phyloP scores from a whole-genome alignment of 768 basidiomycete genomes.

The Xerocomellus intermedius region DNA sequence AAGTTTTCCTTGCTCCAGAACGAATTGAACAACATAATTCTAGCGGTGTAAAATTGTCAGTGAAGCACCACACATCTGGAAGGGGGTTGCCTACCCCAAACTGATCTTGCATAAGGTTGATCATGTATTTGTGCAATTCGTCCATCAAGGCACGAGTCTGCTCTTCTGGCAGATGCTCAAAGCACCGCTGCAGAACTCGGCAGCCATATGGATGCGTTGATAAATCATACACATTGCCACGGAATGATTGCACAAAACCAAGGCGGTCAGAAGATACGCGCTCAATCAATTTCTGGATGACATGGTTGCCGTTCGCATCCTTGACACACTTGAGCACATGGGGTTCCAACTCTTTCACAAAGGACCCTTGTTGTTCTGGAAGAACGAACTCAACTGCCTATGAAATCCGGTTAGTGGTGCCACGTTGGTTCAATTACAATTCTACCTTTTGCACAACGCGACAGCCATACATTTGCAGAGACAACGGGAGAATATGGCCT shows the following conservation, averaged over 20 bases:
- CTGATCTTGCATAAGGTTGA: constrained; percentile 82
- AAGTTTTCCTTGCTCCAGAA: constrained; percentile 76
- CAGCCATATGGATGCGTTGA: constrained; percentile 92
- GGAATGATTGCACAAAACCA: constrained; percentile 71
- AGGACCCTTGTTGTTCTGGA: constrained; percentile 70
- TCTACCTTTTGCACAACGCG: constrained; percentile 89
- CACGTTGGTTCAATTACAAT: background rate
- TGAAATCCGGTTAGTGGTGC: constrained; percentile 7
- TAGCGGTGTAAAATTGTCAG: constrained; percentile 30
- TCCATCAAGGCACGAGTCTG: constrained; percentile 73
- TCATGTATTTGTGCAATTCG: constrained; percentile 72
- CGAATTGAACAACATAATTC: constrained; percentile 96
- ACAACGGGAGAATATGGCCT: constrained; percentile 70
- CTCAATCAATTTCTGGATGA: constrained; percentile 88
- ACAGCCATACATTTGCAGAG: constrained; percentile 94
- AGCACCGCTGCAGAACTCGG: constrained; percentile 89
- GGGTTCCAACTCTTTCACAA: constrained; percentile 78
- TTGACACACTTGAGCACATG: constrained; percentile 84
- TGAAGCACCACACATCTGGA: background rate
- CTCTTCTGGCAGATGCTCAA: constrained; percentile 76
- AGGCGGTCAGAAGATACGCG: constrained; percentile 74
- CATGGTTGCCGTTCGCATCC: constrained; percentile 94
- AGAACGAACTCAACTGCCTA: constrained; percentile 83
- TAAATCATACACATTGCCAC: constrained; percentile 75
- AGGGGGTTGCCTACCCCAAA: constrained; percentile 64